Base-by-base conservation (phyloP, 202 grass and related monocot genomes). In the Cymbopogon flexuosus region DNA sequence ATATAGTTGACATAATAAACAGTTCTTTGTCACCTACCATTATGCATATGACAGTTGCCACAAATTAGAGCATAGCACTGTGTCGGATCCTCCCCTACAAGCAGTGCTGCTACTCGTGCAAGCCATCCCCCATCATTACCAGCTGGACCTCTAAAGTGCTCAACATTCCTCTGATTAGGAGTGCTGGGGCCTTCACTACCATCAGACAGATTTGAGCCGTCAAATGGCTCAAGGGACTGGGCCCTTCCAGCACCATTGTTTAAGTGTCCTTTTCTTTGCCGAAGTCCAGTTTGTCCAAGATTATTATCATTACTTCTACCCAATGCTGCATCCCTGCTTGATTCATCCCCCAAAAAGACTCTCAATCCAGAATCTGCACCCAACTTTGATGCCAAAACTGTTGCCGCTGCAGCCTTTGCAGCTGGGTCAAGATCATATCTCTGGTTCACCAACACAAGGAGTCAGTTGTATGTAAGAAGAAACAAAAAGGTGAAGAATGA, bases 61-160 rank as follows among this genome's bases (percentile, higher is more conserved):
- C 96, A 99, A 76, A 99, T 93, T 14, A 99, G 85, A 0, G 96
- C 96, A 46, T 93, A 99, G 70, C 96, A 93, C 41, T 96, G 93
- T 34, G 96, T 96, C 62, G 96, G 96, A 90, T 99, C 92, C 81
- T 99, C 96, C 18, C 96, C 96, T 47, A 99, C 96, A 78, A 99
- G 90, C 29, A 99, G 49, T 31, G 92, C 96, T 69, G 96, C 96
- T 30, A 90, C 57, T 5, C 91, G 88, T 88, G 92, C 88, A 31
- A 99, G 84, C 96, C 96, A 99, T 3, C 96, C 93, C 29, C 89
- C 90, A 64, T 84, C 85, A 22, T 82, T 77, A 67, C 79, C 84
- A 13, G 79, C 78, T 47, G 89, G 84, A 65, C 89, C 77, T 81
- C 78, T 88, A 16, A 88, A 91, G 83, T 96, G 89, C 52, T 93